Evolutionary conservation across 148 eudicot genomes (phyloP).

Genomic region (Agrostemma githago): DNA sequence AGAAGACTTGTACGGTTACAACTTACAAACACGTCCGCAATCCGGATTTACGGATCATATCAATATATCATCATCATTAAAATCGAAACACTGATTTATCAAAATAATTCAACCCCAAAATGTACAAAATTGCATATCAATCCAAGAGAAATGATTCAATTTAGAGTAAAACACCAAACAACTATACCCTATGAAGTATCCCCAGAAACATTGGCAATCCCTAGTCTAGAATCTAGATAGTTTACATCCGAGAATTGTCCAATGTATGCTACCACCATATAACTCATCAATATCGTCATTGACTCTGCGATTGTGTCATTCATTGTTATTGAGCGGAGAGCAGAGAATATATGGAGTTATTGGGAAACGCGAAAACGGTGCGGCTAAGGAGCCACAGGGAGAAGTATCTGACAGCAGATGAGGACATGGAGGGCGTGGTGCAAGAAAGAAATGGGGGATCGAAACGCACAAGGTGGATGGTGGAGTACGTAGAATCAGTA

Average conservation of each 20-base stretch:
- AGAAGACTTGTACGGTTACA: too few species aligned
- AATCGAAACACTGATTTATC: background rate
- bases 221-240: too few species aligned
- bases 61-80: too few species aligned
- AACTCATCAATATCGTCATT: background rate
- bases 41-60: too few species aligned
- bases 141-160: background rate
- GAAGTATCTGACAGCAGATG: slow-evolving; percentile 53
- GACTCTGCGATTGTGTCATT: too few species aligned
- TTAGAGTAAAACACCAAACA: background rate
- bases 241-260: background rate
- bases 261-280: background rate
- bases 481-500: slow-evolving; percentile 43
- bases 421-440: slow-evolving; percentile 45
- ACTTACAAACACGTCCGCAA: background rate
- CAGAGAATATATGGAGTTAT: slow-evolving; percentile 20
- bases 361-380: slow-evolving; percentile 49
- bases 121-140: background rate
- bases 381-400: slow-evolving; percentile 56
- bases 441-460: slow-evolving; percentile 54
- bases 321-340: too few species aligned
- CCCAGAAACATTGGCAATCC: too few species aligned
- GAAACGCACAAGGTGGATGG: slow-evolving; percentile 45
- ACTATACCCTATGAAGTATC: too few species aligned
- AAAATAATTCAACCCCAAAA: background rate